These are phyloP conservation scores for Phialophora macrospora DNA, from an alignment of 2,329 filamentous ascomycete species.

Conservation along the genomic window DNA sequence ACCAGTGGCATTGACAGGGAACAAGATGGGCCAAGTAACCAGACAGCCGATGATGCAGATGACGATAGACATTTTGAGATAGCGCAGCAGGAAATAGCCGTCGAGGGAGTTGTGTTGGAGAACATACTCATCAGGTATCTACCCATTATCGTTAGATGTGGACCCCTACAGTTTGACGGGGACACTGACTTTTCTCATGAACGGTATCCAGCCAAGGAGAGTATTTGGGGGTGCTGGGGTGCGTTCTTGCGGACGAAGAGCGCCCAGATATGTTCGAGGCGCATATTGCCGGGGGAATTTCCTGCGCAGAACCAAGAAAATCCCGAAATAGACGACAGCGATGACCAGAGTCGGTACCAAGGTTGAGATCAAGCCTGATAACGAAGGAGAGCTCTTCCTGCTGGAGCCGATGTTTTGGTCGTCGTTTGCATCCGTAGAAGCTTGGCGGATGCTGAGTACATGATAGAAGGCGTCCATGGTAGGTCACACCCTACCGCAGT, in stretches of 20 bases:
- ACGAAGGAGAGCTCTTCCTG: conserved; percentile 44
- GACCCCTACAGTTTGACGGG: neutral
- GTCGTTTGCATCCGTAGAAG: conserved; percentile 33
- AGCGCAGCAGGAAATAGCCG: conserved; percentile 87
- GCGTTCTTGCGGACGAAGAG: conserved; percentile 59
- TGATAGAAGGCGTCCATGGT: conserved; percentile 26
- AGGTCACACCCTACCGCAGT: neutral
- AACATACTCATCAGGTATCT: conserved; percentile 72
- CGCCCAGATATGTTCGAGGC: conserved; percentile 60
- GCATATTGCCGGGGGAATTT: conserved; percentile 58
- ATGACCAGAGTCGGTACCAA: conserved; percentile 54
- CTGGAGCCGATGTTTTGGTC: conserved; percentile 43
- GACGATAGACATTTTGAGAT: conserved; percentile 75
- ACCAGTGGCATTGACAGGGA: conserved; percentile 87
- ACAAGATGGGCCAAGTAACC: conserved; percentile 86
- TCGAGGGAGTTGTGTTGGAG: conserved; percentile 92
- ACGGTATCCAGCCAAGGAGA: conserved; percentile 68
- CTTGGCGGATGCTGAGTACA: conserved; percentile 24
- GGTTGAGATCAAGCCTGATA: conserved; percentile 56
- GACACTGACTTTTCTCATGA: conserved; percentile 66
- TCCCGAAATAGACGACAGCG: conserved; percentile 52
- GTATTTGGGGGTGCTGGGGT: conserved; percentile 65
- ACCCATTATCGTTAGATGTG: conserved; percentile 3
- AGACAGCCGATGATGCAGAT: conserved; percentile 82
- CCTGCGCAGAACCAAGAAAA: conserved; percentile 58